Percentiles rank a stretch among this genome's conserved stretches.
Conservation (phyloP, 208 protist genomes). For the Acanthamoeba triangularis region DNA sequence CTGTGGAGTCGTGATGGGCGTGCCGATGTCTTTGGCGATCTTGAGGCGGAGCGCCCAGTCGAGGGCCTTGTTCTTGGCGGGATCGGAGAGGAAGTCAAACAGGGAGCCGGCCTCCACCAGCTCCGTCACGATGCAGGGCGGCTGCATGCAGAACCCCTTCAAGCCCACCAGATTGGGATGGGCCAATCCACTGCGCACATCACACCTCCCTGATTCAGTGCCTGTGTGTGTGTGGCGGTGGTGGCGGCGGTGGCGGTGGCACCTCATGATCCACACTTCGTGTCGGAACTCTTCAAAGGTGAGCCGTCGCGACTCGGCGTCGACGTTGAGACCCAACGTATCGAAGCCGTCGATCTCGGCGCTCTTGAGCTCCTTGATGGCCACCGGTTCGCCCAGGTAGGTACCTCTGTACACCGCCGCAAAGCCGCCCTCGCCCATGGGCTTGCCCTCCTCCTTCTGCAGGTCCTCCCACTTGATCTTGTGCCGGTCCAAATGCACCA, state of each 20-base stretch:
- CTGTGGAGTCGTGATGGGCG: background rate
- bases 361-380: background rate
- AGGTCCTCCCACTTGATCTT: background rate
- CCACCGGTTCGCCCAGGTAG: background rate
- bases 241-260: no score
- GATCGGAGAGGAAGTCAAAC: constrained; percentile 58
- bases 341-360: no score
- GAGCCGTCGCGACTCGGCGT: no score
- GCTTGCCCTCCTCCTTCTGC: background rate
- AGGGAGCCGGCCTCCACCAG: constrained; percentile 38
- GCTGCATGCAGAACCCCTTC: constrained; percentile 2
- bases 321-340: no score
- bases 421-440: background rate
- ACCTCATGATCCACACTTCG: constrained; percentile 77
- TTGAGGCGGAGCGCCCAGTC: constrained; percentile 64
- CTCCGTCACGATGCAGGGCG: constrained; percentile 72
- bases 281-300: constrained; percentile 75
- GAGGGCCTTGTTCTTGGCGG: background rate
- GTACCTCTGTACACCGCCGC: background rate
- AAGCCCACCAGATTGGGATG: constrained; percentile 57
- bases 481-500: background rate
- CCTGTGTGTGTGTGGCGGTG: background rate
- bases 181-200: background rate
- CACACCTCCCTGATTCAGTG: no score
- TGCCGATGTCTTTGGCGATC: constrained; percentile 73